A percentile compares a stretch with the other conserved stretches of the same genome.
Conservation (phyloP, 768 basidiomycete species). For the Cystobasidium onofrii region DNA sequence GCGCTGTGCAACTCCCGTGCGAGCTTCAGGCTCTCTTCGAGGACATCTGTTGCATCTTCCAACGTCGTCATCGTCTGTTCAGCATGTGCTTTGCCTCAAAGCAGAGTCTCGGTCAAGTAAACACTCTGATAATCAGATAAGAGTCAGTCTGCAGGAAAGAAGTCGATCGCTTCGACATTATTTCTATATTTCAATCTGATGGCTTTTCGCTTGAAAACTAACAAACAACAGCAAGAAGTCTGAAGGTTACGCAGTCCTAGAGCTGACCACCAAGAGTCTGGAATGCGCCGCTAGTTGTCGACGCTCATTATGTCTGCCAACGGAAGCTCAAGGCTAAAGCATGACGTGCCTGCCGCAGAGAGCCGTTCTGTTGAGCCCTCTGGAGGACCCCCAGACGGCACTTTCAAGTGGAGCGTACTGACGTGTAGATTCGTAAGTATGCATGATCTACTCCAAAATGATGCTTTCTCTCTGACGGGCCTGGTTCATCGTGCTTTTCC, state of each 20-base stretch:
- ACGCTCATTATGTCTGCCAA: neutral
- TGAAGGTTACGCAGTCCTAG: no score
- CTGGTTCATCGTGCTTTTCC: no score
- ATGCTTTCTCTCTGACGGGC: neutral
- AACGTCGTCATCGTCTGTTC: neutral
- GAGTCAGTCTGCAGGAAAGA: no score
- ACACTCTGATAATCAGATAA: no score
- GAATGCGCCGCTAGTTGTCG: neutral
- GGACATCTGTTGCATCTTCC: neutral
- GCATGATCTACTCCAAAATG: neutral
- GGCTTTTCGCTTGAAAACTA: no score
- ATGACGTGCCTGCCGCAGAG: neutral
- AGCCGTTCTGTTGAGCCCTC: neutral
- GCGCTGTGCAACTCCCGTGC: neutral
- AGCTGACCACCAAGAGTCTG: neutral
- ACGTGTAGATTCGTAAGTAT: conserved; percentile 17
- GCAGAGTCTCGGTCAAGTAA: no score
- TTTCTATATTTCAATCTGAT: no score
- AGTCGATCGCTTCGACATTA: no score
- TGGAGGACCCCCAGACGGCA: conserved; percentile 15
- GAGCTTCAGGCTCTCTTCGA: neutral
- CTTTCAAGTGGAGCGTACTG: conserved; percentile 5
- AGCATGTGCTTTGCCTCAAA: neutral
- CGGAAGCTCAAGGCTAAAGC: neutral
- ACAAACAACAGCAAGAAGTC: no score